Conservation (phyloP, 495 filamentous ascomycete species). For the Pyrenula aspistea region DNA sequence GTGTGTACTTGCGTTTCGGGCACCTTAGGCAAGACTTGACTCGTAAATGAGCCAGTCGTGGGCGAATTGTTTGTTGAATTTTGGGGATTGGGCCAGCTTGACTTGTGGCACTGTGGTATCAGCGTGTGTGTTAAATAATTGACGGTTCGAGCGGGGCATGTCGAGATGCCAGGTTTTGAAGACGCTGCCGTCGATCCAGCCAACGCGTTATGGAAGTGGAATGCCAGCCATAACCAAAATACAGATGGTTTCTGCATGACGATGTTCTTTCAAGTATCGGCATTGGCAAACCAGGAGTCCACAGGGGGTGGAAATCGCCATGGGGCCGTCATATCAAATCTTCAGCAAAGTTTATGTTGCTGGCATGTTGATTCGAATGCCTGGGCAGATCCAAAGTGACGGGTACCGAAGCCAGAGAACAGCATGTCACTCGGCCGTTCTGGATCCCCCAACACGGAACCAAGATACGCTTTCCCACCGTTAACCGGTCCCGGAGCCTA, state of each 20-base stretch:
- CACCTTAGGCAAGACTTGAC: neutral
- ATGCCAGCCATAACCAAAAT: neutral
- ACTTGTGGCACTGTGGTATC: conserved; percentile 54
- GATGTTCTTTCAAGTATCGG: neutral
- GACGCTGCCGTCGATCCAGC: neutral
- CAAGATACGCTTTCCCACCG: too few species aligned
- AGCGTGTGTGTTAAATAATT: conserved; percentile 75
- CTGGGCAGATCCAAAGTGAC: too few species aligned
- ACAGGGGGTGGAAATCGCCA: too few species aligned
- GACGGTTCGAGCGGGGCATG: conserved; percentile 55
- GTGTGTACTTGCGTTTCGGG: neutral
- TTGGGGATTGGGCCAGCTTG: conserved; percentile 9
- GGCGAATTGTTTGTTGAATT: conserved; percentile 3
- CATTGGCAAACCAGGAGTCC: neutral
- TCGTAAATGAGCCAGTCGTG: neutral
- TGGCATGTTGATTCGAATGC: too few species aligned
- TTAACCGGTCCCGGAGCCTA: too few species aligned
- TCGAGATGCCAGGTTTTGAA: conserved; percentile 7
- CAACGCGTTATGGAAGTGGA: neutral
- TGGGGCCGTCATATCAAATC: too few species aligned
- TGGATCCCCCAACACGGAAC: too few species aligned
- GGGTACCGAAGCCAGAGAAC: too few species aligned
- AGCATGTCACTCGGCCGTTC: too few species aligned
- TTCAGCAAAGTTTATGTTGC: too few species aligned
- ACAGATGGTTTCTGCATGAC: neutral